phyloP scores from a whole-genome alignment of 2,329 filamentous ascomycete genomes.

The Ascochyta koolunga region DNA sequence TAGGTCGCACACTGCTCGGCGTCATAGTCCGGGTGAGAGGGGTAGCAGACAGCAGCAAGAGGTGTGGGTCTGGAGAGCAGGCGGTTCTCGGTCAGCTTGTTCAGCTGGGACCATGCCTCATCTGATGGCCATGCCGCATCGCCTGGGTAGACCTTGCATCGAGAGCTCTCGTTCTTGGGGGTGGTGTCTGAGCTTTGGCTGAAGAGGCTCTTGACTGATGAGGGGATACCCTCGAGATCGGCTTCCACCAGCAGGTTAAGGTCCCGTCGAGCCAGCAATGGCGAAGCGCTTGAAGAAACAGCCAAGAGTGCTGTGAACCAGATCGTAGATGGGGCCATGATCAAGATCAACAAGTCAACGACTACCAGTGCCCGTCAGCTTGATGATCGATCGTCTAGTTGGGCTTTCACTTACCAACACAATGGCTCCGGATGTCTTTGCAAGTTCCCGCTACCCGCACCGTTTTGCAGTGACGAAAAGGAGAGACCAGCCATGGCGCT shows the following conservation, averaged over 20 bases:
- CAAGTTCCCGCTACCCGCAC: slow-evolving; percentile 15
- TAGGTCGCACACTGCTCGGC: slow-evolving; percentile 37
- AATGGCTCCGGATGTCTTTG: slow-evolving; percentile 3
- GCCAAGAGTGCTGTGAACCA: slow-evolving; percentile 35
- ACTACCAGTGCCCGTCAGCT: not conserved
- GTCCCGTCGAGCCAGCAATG: slow-evolving; percentile 18
- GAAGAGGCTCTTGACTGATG: slow-evolving; percentile 31
- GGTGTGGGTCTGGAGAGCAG: slow-evolving; percentile 37
- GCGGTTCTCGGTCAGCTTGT: slow-evolving; percentile 43
- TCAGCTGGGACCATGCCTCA: slow-evolving; percentile 55
- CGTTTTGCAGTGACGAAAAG: slow-evolving; percentile 6
- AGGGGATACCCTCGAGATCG: slow-evolving; percentile 27
- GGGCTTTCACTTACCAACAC: slow-evolving; percentile 6
- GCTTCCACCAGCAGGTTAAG: slow-evolving; percentile 22
- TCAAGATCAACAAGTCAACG: slow-evolving; percentile 7
- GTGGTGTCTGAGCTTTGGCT: slow-evolving; percentile 17
- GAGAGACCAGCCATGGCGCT: slow-evolving; percentile 6
- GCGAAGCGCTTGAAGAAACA: slow-evolving; percentile 26
- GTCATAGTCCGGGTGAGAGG: slow-evolving; percentile 34
- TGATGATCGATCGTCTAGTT: not conserved
- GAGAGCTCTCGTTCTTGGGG: slow-evolving; percentile 24
- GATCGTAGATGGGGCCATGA: slow-evolving; percentile 22
- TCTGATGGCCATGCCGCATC: slow-evolving; percentile 57
- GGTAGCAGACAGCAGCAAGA: slow-evolving; percentile 43
- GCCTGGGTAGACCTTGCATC: slow-evolving; percentile 58